These are phyloP conservation scores for Naganishia randhawae DNA, from an alignment of 768 basidiomycete species.

Conservation along the genomic window DNA sequence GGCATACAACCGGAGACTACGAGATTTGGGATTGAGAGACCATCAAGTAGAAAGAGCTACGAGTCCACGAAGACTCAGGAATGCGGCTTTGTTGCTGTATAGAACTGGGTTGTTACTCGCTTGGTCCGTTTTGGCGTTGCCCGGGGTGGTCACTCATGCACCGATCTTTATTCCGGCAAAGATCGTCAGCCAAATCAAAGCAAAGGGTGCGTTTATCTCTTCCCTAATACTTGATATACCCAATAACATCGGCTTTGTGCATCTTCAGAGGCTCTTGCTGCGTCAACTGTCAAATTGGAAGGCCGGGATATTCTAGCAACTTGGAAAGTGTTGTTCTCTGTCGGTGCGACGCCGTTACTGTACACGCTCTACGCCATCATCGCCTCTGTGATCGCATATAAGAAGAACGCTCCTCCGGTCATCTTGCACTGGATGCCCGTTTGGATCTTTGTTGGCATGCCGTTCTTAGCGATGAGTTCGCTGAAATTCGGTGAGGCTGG, in stretches of 20 bases:
- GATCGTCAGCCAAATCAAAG: constrained; percentile 79
- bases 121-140: constrained; percentile 81
- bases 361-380: constrained; percentile 78
- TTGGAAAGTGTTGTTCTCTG: constrained; percentile 92
- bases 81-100: constrained; percentile 75
- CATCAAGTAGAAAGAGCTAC: constrained; percentile 91
- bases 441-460: constrained; percentile 67
- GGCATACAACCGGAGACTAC: constrained; percentile 80
- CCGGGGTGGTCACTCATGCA: constrained; percentile 83
- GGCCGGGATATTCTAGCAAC: constrained; percentile 95
- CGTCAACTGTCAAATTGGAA: constrained; percentile 88
- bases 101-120: constrained; percentile 69
- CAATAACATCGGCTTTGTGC: constrained; percentile 5
- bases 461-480: constrained; percentile 85
- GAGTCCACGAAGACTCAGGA: constrained; percentile 74
- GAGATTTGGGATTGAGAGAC: constrained; percentile 86
- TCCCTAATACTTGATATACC: not conserved
- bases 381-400: constrained; percentile 68
- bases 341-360: constrained; percentile 81
- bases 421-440: constrained; percentile 75
- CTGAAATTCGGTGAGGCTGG: constrained; percentile 97
- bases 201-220: constrained; percentile 61
- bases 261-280: constrained; percentile 83
- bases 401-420: constrained; percentile 61
- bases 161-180: constrained; percentile 91